Evolutionary conservation across 352 stramenopile species (phyloP).

Genomic region (Chrysophaeum taylorii): DNA sequence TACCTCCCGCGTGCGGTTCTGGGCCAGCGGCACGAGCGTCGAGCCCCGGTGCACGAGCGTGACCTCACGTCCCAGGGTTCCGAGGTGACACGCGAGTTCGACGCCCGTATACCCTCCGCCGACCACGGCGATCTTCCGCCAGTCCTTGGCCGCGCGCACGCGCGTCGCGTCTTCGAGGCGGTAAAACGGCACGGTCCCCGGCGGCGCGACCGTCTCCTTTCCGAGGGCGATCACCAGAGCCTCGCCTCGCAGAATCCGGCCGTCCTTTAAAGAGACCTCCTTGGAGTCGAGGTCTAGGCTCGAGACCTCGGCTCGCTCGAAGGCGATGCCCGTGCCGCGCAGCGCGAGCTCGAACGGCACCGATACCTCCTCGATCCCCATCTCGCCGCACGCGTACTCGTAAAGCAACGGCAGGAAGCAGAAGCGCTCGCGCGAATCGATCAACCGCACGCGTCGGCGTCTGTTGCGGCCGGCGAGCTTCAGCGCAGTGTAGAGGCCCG

Average conservation of each 20-base stretch:
- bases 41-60: slow-evolving; percentile 31
- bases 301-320: slow-evolving; percentile 25
- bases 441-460: slow-evolving; percentile 27
- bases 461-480: background rate
- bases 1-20: slow-evolving; percentile 28
- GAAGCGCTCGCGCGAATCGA: slow-evolving; percentile 35
- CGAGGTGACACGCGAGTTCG: slow-evolving; percentile 32
- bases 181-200: slow-evolving; percentile 33
- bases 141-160: background rate
- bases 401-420: slow-evolving; percentile 36
- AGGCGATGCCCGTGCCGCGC: slow-evolving; percentile 11
- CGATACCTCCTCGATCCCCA: slow-evolving; percentile 31
- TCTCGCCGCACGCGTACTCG: slow-evolving; percentile 32
- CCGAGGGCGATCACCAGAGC: slow-evolving; percentile 34
- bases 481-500: slow-evolving; percentile 34
- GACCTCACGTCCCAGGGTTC: slow-evolving; percentile 10
- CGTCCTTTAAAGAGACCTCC: slow-evolving; percentile 13
- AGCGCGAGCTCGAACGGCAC: slow-evolving; percentile 24
- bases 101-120: slow-evolving; percentile 36
- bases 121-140: slow-evolving; percentile 28
- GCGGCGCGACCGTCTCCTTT: slow-evolving; percentile 26
- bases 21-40: slow-evolving; percentile 28
- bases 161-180: slow-evolving; percentile 26
- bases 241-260: slow-evolving; percentile 29
- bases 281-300: slow-evolving; percentile 29